Percentiles rank a stretch among this genome's conserved stretches.
phyloP scores from a whole-genome alignment of 2,329 filamentous ascomycete species.

The Cladosporium sp. region DNA sequence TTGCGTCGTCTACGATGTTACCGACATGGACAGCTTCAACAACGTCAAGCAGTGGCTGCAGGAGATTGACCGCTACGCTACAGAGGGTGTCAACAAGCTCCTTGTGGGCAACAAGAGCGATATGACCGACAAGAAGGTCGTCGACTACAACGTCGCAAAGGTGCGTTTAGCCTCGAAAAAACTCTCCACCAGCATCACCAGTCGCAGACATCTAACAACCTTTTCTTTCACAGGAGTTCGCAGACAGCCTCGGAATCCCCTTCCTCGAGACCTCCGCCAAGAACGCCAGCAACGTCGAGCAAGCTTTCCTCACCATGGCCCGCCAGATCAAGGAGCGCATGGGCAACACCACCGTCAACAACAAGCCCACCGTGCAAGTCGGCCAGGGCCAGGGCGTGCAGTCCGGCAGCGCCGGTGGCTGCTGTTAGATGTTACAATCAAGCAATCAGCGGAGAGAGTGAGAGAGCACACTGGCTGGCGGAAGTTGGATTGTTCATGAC shows the following conservation, averaged over 20 bases:
- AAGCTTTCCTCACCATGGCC: slow-evolving; percentile 99
- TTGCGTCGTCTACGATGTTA: slow-evolving; percentile 99
- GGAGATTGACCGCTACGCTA: slow-evolving; percentile 98
- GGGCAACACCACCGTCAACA: slow-evolving; percentile 96
- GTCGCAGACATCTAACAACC: slow-evolving; percentile 23
- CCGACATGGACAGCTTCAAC: slow-evolving; percentile 99
- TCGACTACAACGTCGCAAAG: slow-evolving; percentile 99
- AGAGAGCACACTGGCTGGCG: background rate
- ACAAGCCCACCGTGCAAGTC: slow-evolving; percentile 97
- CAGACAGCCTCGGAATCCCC: slow-evolving; percentile 96
- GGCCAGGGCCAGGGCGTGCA: slow-evolving; percentile 93
- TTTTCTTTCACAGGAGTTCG: slow-evolving; percentile 75
- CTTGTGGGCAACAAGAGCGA: slow-evolving; percentile 99
- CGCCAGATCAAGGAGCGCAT: slow-evolving; percentile 99
- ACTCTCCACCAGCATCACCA: background rate
- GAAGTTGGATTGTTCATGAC: slow-evolving; percentile 21
- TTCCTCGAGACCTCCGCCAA: slow-evolving; percentile 99
- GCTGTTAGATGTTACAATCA: slow-evolving; percentile 69
- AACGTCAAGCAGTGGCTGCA: slow-evolving; percentile 99
- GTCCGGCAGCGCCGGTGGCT: slow-evolving; percentile 79
- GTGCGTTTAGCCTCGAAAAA: slow-evolving; percentile 54
- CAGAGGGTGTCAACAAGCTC: slow-evolving; percentile 98
- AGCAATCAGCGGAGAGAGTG: background rate
- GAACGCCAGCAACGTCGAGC: slow-evolving; percentile 99
- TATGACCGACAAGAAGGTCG: slow-evolving; percentile 99